Base-by-base conservation (phyloP, 116 monocot species). In the Trichopus zeylanicus region DNA sequence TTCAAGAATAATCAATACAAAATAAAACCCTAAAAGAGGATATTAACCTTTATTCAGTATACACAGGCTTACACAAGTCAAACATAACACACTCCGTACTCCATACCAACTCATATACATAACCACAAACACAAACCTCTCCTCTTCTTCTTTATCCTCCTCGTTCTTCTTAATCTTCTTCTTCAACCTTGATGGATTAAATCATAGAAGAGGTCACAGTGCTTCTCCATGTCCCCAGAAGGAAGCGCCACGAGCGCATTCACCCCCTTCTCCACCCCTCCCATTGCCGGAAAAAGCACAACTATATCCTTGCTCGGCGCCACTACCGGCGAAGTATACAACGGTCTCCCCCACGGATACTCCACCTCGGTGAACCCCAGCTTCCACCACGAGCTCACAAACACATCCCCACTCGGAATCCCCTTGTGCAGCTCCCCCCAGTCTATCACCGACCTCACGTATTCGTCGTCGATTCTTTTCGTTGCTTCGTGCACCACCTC, bases 311-410 rank as follows among this genome's bases (percentile, higher is more conserved):
- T 21, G 27, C 12, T 7, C 1, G 67, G 74, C 3, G 35, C 16
- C 13, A 35, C 31, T 37, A 63, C 67, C 0, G 67, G 62, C 35
- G 62, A 67, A 27, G 30, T 26, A 37, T 67, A 67, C 0, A 32
- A 0, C 3, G 67, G 61, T 62, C 20, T 46, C 20, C 73, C 73
- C 74, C 68, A 74, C 10, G 62, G 63, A 12, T 51, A 74, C 37
- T 51, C 63, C 16, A 74, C 57, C 49, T 63, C 74, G 1, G n/a
- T 28, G 24, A 68, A 63, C 49, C 68, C 74, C 26, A 74, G 25
- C 30, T 39, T 49, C 74, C 56, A 63, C 74, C 74, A 74, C 4
- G 74, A 68, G 21, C 63, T 22, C 51, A 74, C 63, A 3, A 68
- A 38, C 39, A 74, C 37, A 9, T 74, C 74, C 1, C 68, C 74